These are phyloP conservation scores for Aspergillus piperis DNA, from an alignment of 2,329 filamentous ascomycete species.

Conservation along the genomic window DNA sequence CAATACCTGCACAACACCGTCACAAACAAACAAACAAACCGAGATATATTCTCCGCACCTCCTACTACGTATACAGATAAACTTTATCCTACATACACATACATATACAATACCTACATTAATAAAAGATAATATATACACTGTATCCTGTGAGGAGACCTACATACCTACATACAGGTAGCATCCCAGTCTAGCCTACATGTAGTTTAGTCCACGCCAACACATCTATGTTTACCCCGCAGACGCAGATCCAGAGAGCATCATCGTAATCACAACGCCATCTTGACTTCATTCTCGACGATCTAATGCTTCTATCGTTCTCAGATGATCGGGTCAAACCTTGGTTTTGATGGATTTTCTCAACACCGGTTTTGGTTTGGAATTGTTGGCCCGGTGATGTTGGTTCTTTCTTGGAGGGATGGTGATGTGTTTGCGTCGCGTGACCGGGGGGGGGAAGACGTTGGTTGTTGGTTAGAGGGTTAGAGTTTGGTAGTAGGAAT, in stretches of 20 bases:
- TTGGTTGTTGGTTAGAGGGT: too few relatives aligned
- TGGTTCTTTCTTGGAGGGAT: too few relatives aligned
- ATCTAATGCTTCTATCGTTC: not conserved
- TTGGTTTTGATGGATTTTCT: too few relatives aligned
- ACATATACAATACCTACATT: not conserved
- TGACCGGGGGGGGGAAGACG: too few relatives aligned
- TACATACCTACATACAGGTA: not conserved
- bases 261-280: slow-evolving; percentile 1
- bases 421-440: too few relatives aligned
- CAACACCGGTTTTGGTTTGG: not conserved
- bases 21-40: not conserved
- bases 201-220: too few relatives aligned
- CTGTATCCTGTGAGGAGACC: not conserved
- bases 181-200: too few relatives aligned
- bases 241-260: slow-evolving; percentile 6
- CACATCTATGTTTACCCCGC: slow-evolving; percentile 1
- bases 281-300: slow-evolving; percentile 9
- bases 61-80: not conserved
- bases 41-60: not conserved
- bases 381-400: not conserved
- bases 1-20: not conserved
- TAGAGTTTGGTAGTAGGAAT: too few relatives aligned
- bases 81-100: not conserved
- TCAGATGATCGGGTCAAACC: too few relatives aligned
- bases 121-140: not conserved